Conservation (phyloP, 345 rosid species). For the Kernera saxatilis region DNA sequence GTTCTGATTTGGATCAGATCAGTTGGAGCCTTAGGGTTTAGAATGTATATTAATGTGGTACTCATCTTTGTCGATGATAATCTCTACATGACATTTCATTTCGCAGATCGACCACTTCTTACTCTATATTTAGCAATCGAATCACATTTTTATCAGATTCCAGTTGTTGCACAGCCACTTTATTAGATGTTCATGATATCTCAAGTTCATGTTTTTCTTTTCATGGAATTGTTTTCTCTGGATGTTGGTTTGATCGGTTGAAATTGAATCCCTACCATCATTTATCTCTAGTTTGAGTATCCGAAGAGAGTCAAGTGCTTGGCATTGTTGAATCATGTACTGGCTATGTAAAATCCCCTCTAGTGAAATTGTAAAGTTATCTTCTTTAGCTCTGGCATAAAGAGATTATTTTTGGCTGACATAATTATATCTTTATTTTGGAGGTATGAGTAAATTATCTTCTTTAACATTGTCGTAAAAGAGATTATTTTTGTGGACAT, state of each 20-base stretch:
- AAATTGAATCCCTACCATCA: background rate
- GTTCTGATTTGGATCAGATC: conserved; percentile 1
- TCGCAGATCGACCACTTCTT: background rate
- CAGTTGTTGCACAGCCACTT: no score
- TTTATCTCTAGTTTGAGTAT: background rate
- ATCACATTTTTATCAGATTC: no score
- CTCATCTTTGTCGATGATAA: background rate
- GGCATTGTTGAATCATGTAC: background rate
- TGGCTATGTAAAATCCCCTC: no score
- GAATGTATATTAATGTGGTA: background rate
- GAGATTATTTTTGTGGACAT: background rate
- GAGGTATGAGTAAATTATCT: no score
- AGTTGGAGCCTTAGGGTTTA: background rate
- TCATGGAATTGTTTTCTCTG: background rate
- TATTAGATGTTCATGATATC: no score
- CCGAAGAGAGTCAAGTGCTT: background rate
- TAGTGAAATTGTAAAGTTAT: no score
- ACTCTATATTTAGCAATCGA: background rate
- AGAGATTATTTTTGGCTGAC: no score
- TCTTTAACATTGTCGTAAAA: background rate
- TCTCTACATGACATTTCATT: background rate
- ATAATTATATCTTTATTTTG: no score
- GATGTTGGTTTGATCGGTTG: background rate
- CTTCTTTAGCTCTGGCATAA: no score
- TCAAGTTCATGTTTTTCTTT: background rate